A percentile compares a stretch with the other conserved stretches of the same genome.
Evolutionary conservation across 257 asterid species (phyloP).

Genomic region (Ballota nigra): DNA sequence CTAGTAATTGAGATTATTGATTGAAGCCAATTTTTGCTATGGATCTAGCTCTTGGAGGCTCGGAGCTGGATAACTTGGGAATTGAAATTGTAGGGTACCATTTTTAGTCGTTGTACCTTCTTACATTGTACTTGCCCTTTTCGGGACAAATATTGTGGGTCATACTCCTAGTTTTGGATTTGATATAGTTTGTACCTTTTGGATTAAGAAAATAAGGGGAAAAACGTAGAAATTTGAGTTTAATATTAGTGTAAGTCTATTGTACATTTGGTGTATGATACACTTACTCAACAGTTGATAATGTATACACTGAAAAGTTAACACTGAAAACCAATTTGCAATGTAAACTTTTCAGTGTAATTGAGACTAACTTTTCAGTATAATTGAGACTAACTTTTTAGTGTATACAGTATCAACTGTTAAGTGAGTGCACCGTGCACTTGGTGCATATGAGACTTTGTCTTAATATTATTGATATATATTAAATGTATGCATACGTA

Average conservation of each 20-base stretch:
- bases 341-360: too few relatives aligned
- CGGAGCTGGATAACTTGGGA: not conserved
- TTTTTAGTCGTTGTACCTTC: not conserved
- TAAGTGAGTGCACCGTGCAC: too few relatives aligned
- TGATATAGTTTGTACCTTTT: not conserved
- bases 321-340: too few relatives aligned
- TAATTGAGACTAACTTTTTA: too few relatives aligned
- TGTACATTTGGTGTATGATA: too few relatives aligned
- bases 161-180: constrained; percentile 2
- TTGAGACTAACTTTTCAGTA: too few relatives aligned
- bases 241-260: too few relatives aligned
- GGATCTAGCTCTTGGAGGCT: not conserved
- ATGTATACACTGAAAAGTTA: too few relatives aligned
- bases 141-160: constrained; percentile 9
- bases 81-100: constrained; percentile 3
- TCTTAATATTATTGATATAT: not conserved
- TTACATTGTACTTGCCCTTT: constrained; percentile 29
- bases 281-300: too few relatives aligned
- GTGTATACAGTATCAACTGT: too few relatives aligned
- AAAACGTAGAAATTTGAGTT: not conserved
- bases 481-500: too few relatives aligned
- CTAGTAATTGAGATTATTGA: not conserved
- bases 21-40: not conserved
- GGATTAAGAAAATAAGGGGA: not conserved
- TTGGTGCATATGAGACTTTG: too few relatives aligned